Percentiles rank a stretch among this genome's conserved stretches.
Evolutionary conservation across 2,329 filamentous ascomycete species (phyloP).

Genomic region (Hypoxylon sp.): DNA sequence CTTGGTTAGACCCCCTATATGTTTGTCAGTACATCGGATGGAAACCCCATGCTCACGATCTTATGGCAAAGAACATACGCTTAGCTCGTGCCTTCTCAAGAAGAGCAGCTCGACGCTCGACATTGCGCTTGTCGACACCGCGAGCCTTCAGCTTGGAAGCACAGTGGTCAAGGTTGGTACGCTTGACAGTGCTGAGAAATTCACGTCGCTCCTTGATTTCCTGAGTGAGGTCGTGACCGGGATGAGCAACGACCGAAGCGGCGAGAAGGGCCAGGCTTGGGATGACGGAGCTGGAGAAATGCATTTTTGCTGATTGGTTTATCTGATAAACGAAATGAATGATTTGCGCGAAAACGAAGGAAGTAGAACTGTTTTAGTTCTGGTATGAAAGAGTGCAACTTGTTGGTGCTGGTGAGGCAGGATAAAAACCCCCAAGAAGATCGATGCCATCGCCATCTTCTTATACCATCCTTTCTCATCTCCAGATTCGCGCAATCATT

Average conservation of each 20-base stretch:
- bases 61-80: slow-evolving; percentile 35
- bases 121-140: slow-evolving; percentile 54
- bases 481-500: background rate
- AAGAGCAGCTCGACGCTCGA: slow-evolving; percentile 54
- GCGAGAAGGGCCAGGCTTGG: slow-evolving; percentile 36
- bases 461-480: slow-evolving; percentile 9
- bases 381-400: slow-evolving; percentile 14
- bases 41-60: background rate
- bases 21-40: slow-evolving; percentile 9
- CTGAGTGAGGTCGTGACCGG: slow-evolving; percentile 57
- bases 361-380: slow-evolving; percentile 2
- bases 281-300: slow-evolving; percentile 36
- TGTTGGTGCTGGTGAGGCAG: slow-evolving; percentile 3
- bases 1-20: slow-evolving; percentile 25
- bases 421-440: background rate
- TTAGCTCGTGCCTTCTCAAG: slow-evolving; percentile 54
- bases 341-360: slow-evolving; percentile 4
- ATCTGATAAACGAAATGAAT: slow-evolving; percentile 3
- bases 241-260: slow-evolving; percentile 51
- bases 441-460: slow-evolving; percentile 9
- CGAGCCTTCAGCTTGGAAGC: slow-evolving; percentile 56
- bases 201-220: slow-evolving; percentile 60
- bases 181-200: slow-evolving; percentile 52
- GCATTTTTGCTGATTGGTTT: slow-evolving; percentile 36
- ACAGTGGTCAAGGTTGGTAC: slow-evolving; percentile 57